Conservation (phyloP, 1,284 basidiomycete genomes). For the Ustilago lituana region DNA sequence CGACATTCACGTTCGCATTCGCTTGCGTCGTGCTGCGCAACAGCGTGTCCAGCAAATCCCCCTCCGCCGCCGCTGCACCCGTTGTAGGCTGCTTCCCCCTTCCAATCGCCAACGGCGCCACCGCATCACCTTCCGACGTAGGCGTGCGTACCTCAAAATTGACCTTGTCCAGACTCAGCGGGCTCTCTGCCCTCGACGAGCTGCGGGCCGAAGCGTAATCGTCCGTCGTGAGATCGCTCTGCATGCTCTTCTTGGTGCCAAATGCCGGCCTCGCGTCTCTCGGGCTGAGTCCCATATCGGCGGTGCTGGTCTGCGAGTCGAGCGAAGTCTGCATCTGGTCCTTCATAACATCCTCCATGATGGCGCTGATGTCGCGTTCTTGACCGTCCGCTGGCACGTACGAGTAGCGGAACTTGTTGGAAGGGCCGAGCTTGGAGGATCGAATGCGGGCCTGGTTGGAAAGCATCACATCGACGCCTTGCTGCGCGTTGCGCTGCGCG, state of each 20-base stretch:
- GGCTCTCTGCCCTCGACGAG: constrained; percentile 31
- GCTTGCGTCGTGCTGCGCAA: constrained; percentile 15
- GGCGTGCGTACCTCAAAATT: constrained; percentile 27
- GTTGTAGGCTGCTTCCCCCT: constrained; percentile 4
- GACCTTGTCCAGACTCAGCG: constrained; percentile 49
- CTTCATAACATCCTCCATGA: constrained; percentile 79
- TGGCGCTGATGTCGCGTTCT: constrained; percentile 88
- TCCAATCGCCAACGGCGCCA: constrained; percentile 20
- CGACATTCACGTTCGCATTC: constrained; percentile 22
- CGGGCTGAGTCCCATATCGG: constrained; percentile 9
- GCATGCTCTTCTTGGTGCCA: constrained; percentile 36
- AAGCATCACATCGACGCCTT: constrained; percentile 85
- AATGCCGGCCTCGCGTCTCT: constrained; percentile 21
- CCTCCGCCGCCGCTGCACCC: constrained; percentile 1
- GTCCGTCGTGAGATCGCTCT: constrained; percentile 42
- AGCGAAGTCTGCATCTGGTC: constrained; percentile 40
- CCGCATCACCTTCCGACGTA: constrained; percentile 3
- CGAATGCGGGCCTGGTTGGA: constrained; percentile 85
- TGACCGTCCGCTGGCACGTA: constrained; percentile 85
- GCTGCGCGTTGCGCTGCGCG: constrained; percentile 80
- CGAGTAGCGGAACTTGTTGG: constrained; percentile 83
- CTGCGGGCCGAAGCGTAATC: constrained; percentile 47
- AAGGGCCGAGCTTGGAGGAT: constrained; percentile 75
- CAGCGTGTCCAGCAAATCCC: constrained; percentile 48
- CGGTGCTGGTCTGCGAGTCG: constrained; percentile 4